Base-by-base conservation (phyloP, 2,329 filamentous ascomycete genomes). In the Diaporthe capsici region DNA sequence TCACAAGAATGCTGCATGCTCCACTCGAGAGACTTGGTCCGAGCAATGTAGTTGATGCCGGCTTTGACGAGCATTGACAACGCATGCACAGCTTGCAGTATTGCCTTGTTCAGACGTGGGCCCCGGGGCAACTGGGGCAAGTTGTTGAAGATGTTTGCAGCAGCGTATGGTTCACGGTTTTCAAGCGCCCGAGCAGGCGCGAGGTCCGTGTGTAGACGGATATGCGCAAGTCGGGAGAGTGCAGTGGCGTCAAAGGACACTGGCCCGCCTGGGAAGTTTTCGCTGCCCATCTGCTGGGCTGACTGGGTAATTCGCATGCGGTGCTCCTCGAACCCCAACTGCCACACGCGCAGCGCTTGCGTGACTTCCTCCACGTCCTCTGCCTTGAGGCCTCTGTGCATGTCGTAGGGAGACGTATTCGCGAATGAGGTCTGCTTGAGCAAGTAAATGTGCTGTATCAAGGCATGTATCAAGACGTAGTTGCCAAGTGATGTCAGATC, bases 401-500 rank as follows among this genome's bases (percentile, higher is more conserved):
- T 83, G 28, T 88, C 88, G 73, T 88, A 90, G 1, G 86, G 85
- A 3, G 87, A 85, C 0, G 86, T 84, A 2, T 85, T 82, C 15
- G 73, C 55, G 67, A 91, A 87, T 0, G 88, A 90, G 0, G 90
- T 91, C 79, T 93, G 90, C 79, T 93, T 93, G 31, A 94, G 82
- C 51, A 94, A 86, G 81, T 92, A 94, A 22, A 95, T 92, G 77
- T 94, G 92, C 79, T 95, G 93, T 15, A 94, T 88, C 34, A 95
- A 82, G 4, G 92, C 92, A 79, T 94, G 92, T 4, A 95, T 92
- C 47, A 95, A 85, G 10, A 94, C 89, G 78, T 95, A 94, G 79
- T 93, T 93, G 0, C 92, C 93, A 9, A 94, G 83, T 0, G 91
- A 90, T 0, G 90, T 91, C 74, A 91, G 85, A 60, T 88, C 87